These are phyloP conservation scores for Musa balbisiana DNA, from an alignment of 202 grass and related monocot genomes.

Conservation along the genomic window DNA sequence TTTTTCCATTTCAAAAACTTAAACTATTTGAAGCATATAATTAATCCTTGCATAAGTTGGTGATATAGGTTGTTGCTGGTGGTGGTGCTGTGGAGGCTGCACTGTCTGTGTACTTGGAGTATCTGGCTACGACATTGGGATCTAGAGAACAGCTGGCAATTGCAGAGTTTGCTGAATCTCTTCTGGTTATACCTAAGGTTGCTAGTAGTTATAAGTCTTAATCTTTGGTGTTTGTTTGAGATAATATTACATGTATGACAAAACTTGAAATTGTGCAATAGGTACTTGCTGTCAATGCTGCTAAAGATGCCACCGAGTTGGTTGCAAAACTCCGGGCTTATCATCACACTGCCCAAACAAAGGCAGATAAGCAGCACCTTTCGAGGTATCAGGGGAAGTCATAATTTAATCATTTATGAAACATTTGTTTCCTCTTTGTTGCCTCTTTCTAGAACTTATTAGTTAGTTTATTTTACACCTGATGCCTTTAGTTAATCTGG, in stretches of 20 bases:
- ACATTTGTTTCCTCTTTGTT: no score
- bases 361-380: conserved; percentile 89
- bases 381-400: conserved; percentile 40
- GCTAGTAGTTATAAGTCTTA: neutral
- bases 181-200: conserved; percentile 97
- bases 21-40: no score
- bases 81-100: conserved; percentile 88
- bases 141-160: conserved; percentile 92
- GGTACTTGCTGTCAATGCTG: conserved; percentile 95
- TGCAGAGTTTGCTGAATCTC: conserved; percentile 90
- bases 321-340: conserved; percentile 94
- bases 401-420: no score
- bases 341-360: conserved; percentile 87
- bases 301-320: conserved; percentile 91
- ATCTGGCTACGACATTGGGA: conserved; percentile 86
- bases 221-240: neutral
- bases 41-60: neutral
- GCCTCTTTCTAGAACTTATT: no score
- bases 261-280: conserved; percentile 14
- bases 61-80: conserved; percentile 75
- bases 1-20: no score
- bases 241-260: conserved; percentile 1
- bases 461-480: no score
- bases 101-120: conserved; percentile 86
- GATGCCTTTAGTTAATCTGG: no score